These are phyloP conservation scores for Acmispon strigosus DNA, from an alignment of 306 rosid species.

Conservation along the genomic window DNA sequence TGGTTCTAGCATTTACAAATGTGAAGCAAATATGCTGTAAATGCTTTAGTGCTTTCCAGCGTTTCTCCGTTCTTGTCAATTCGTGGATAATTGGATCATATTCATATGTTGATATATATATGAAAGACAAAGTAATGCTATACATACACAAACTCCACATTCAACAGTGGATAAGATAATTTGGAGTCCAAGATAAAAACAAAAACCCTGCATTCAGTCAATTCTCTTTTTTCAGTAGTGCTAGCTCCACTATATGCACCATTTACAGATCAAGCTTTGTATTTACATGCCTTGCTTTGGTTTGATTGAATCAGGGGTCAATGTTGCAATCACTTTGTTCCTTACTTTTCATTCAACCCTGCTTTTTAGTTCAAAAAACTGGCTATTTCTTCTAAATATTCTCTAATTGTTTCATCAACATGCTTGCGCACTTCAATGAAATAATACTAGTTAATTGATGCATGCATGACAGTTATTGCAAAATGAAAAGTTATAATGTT, in stretches of 20 bases:
- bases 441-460: too few relatives aligned
- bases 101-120: too few relatives aligned
- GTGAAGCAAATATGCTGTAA: too few relatives aligned
- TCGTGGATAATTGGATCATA: not conserved
- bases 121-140: too few relatives aligned
- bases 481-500: too few relatives aligned
- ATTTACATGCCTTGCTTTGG: not conserved
- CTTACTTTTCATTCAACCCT: not conserved
- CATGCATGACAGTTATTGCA: too few relatives aligned
- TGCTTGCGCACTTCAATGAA: not conserved
- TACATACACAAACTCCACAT: not conserved
- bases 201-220: not conserved
- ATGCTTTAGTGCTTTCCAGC: not conserved
- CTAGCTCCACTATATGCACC: slow-evolving; percentile 24
- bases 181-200: not conserved
- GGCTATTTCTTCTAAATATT: slow-evolving; percentile 12
- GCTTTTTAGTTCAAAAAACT: slow-evolving; percentile 8
- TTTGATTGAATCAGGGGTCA: slow-evolving; percentile 22
- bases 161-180: not conserved
- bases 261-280: not conserved
- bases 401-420: not conserved
- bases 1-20: too few relatives aligned
- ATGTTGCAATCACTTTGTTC: slow-evolving; percentile 27
- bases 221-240: slow-evolving; percentile 15
- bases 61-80: not conserved